Percentiles rank a stretch among this genome's conserved stretches.
Evolutionary conservation across 495 filamentous ascomycete genomes (phyloP).

Genomic region (Pyrenopolyporus hunteri): DNA sequence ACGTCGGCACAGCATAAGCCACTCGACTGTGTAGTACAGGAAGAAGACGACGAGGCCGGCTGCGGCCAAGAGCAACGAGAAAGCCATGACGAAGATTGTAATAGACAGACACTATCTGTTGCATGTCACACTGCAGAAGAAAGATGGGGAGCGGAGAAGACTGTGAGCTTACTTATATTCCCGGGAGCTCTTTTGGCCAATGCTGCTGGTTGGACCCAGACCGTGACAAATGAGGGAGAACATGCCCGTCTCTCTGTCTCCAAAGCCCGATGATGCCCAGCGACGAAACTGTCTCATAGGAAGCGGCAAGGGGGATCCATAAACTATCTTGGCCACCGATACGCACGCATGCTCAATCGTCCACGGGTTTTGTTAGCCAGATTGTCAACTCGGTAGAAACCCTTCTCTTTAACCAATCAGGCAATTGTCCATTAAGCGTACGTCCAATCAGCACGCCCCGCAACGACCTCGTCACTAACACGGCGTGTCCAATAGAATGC

Average conservation of each 20-base stretch:
- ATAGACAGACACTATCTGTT: constrained; percentile 15
- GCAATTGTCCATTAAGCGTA: constrained; percentile 31
- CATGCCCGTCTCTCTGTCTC: constrained; percentile 22
- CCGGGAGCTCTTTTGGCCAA: constrained; percentile 24
- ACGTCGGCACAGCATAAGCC: constrained; percentile 31
- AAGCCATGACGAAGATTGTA: constrained; percentile 24
- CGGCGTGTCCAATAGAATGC: constrained; percentile 36
- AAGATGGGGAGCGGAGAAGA: constrained; percentile 34
- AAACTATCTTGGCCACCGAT: constrained; percentile 33
- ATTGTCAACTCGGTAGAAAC: constrained; percentile 38
- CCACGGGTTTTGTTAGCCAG: constrained; percentile 37
- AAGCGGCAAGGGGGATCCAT: constrained; percentile 37
- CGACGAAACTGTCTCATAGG: constrained; percentile 21
- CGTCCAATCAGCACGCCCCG: constrained; percentile 33
- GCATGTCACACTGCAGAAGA: constrained; percentile 28
- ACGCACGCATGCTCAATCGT: constrained; percentile 36
- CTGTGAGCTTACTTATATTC: constrained; percentile 37
- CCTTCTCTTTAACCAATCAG: constrained; percentile 40
- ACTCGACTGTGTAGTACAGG: constrained; percentile 26
- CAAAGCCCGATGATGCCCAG: constrained; percentile 40
- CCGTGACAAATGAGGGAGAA: constrained; percentile 32
- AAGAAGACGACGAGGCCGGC: constrained; percentile 14
- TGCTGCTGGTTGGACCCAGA: constrained; percentile 33
- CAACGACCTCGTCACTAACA: constrained; percentile 37
- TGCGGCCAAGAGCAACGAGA: constrained; percentile 29